These are phyloP conservation scores for Metarhizium robertsii DNA, from an alignment of 2,329 filamentous ascomycete genomes.

Conservation along the genomic window DNA sequence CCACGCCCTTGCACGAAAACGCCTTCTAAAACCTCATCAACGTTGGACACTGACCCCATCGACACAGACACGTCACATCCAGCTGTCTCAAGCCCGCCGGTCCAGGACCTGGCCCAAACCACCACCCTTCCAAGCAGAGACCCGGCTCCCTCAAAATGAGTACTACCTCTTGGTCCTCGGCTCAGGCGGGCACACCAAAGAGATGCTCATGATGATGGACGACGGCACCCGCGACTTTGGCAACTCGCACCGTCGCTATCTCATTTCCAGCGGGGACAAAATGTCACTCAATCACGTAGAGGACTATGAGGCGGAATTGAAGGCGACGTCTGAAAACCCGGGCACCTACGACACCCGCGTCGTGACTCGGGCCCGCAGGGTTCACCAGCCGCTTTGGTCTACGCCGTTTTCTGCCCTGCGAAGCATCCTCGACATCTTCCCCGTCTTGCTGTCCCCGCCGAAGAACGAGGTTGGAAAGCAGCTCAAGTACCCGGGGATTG, in stretches of 20 bases:
- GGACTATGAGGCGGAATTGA: conserved; percentile 29
- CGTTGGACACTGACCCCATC: background rate
- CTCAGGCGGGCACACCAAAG: conserved; percentile 87
- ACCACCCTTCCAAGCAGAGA: background rate
- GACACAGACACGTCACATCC: conserved; percentile 20
- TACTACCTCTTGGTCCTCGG: conserved; percentile 77
- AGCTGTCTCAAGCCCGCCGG: conserved; percentile 15
- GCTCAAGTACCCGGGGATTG: conserved; percentile 55
- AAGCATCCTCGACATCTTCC: conserved; percentile 55
- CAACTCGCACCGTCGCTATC: conserved; percentile 65
- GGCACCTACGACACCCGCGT: conserved; percentile 54
- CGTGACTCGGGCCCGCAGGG: conserved; percentile 66
- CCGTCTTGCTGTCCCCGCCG: conserved; percentile 37
- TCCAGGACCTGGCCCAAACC: conserved; percentile 8
- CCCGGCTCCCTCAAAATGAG: conserved; percentile 11
- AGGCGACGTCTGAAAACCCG: conserved; percentile 14
- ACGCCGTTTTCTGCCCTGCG: conserved; percentile 59
- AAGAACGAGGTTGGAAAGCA: conserved; percentile 11
- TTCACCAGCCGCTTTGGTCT: conserved; percentile 73
- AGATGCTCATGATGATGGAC: conserved; percentile 81
- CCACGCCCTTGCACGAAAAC: background rate
- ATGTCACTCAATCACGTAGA: conserved; percentile 61
- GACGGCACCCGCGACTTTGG: conserved; percentile 41
- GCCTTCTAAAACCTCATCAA: background rate
- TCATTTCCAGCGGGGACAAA: conserved; percentile 67